Evolutionary conservation across 768 basidiomycete genomes (phyloP), one percentile per base, ranked within the genome.

Genomic region (Rhodotorula toruloides): DNA sequence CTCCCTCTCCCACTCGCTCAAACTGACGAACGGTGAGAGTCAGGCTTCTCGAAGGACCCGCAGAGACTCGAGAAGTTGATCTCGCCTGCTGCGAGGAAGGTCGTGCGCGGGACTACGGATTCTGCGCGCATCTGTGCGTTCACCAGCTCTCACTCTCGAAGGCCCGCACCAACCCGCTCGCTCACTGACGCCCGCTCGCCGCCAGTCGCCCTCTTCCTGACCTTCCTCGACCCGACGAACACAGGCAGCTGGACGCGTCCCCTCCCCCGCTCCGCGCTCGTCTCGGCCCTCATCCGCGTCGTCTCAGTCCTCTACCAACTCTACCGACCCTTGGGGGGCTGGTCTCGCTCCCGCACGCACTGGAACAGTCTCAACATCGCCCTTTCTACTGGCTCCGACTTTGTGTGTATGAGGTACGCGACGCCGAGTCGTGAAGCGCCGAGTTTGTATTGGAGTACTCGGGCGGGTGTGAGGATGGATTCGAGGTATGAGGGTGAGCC

Each of bases 121-220:
- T 31, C 31, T 4, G 58, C 50, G 49, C 21, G 25, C 13, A 31
- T 44, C 40, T 40, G 58, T 60, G 22, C 29, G 58, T 12, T 37
- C 19, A 25, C 12, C 2, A 11, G 1, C 21, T 43, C 32, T 29
- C 42, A 2, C 3, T 12, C 47, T 9, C 25, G 12, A 34, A 7
- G 31, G 3, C 4, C 11, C 32, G 14, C 37, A 31, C 50, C 3
- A 10, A 1, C 16, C 31, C 16, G 1, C 31, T 12, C 4, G 22
- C 44, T 25, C 22, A 36, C 8, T 32, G 25, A 19, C 39, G 6
- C 22, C 4, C 36, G 29, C 8, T 25, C 27, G 11, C 40, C 19
- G 47, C 14, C 58, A 60, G 58, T 49, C 13, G 58, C 58, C 14
- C 49, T 60, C 31, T 60, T 60, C 32, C 40, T 60, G 22, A 43